A percentile compares a stretch with the other conserved stretches of the same genome.
Conservation (phyloP, 169 alveolate species). For the Plasmodium cynomolgi region DNA sequence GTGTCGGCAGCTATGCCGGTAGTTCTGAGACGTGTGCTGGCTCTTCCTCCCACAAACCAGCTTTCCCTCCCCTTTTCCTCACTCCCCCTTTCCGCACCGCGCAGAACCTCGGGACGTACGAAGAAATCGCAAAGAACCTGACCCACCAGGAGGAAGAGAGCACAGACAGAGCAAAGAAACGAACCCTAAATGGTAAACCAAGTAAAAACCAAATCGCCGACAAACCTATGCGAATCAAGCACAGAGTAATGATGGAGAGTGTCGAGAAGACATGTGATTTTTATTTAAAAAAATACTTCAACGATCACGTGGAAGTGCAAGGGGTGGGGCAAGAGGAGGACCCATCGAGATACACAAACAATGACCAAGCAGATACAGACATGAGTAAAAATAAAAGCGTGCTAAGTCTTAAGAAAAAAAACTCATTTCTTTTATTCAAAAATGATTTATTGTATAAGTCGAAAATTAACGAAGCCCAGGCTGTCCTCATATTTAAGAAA, state of each 20-base stretch:
- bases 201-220: background rate
- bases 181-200: background rate
- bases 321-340: background rate
- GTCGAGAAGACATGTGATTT: conserved; percentile 69
- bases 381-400: background rate
- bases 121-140: conserved; percentile 41
- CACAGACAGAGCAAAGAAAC: conserved; percentile 4
- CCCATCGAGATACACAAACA: background rate
- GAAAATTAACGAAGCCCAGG: conserved; percentile 48
- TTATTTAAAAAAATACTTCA: conserved; percentile 62
- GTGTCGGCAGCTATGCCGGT: background rate
- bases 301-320: conserved; percentile 9
- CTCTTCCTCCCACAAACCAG: background rate
- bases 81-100: background rate
- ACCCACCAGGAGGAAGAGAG: conserved; percentile 23
- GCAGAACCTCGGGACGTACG: conserved; percentile 31
- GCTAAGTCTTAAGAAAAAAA: conserved; percentile 7
- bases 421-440: conserved; percentile 39
- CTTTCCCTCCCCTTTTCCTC: background rate
- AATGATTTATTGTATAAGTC: conserved; percentile 60
- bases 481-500: conserved; percentile 34
- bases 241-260: conserved; percentile 32
- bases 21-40: background rate
- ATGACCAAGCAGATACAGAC: background rate
- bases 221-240: conserved; percentile 31